phyloP scores from a whole-genome alignment of 2,329 filamentous ascomycete genomes.

The Tetracladium maxilliforme region DNA sequence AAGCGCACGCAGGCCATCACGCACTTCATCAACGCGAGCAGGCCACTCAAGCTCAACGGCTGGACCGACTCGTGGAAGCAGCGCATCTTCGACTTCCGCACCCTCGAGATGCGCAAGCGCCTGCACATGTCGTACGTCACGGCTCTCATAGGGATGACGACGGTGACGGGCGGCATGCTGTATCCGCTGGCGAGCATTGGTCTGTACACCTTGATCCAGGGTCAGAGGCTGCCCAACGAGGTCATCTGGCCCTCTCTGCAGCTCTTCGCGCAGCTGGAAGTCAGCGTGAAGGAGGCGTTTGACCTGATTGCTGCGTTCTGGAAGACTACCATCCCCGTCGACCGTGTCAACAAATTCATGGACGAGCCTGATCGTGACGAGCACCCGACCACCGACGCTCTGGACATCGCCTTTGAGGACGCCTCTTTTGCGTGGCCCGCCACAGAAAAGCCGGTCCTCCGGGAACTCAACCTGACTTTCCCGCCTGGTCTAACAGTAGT shows the following conservation, averaged over 20 bases:
- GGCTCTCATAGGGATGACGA: conserved; percentile 51
- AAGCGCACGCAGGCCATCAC: too few relatives aligned
- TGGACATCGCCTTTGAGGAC: conserved; percentile 37
- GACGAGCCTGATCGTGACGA: conserved; percentile 49
- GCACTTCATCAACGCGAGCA: conserved; percentile 10
- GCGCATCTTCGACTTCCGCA: conserved; percentile 52
- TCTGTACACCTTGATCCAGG: conserved; percentile 61
- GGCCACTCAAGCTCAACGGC: conserved; percentile 7
- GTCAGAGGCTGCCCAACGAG: conserved; percentile 54
- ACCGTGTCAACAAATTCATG: conserved; percentile 78
- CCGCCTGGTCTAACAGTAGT: conserved; percentile 42
- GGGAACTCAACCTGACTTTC: conserved; percentile 36
- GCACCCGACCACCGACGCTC: conserved; percentile 8
- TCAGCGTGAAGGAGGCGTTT: conserved; percentile 60
- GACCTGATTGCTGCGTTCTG: conserved; percentile 60
- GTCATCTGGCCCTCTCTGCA: too few relatives aligned
- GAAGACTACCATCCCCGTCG: conserved; percentile 72
- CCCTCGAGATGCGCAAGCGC: conserved; percentile 50
- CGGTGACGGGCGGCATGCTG: conserved; percentile 54
- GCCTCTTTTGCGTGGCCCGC: conserved; percentile 75
- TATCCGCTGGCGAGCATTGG: conserved; percentile 75
- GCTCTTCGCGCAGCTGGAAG: conserved; percentile 63
- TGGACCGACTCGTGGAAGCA: conserved; percentile 67
- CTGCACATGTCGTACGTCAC: too few relatives aligned
- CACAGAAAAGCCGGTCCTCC: conserved; percentile 36